These are phyloP conservation scores for Juglanconis oblonga DNA, from an alignment of 2,329 filamentous ascomycete species.

Conservation along the genomic window DNA sequence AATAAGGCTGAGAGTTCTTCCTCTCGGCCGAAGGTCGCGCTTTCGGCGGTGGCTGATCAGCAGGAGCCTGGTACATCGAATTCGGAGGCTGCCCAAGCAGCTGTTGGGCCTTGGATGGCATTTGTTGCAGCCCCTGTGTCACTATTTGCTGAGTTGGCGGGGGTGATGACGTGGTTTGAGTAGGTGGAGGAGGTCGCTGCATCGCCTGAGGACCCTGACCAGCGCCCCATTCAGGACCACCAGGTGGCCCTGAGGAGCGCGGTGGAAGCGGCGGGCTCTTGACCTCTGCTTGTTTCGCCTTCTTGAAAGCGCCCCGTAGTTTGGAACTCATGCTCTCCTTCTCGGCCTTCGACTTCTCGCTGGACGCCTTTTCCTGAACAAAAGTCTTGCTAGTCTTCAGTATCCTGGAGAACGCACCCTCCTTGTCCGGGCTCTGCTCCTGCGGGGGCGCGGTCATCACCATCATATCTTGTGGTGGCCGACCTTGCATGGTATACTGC, in stretches of 20 bases:
- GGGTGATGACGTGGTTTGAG: background rate
- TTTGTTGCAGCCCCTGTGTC: slow-evolving; percentile 14
- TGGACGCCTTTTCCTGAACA: slow-evolving; percentile 16
- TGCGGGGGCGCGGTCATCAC: slow-evolving; percentile 13
- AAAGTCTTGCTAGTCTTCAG: slow-evolving; percentile 20
- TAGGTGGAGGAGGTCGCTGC: slow-evolving; percentile 1
- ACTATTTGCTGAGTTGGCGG: background rate
- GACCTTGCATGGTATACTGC: slow-evolving; percentile 1
- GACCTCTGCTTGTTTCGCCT: slow-evolving; percentile 23
- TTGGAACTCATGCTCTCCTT: slow-evolving; percentile 25
- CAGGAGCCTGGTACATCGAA: slow-evolving; percentile 10
- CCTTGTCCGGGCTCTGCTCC: slow-evolving; percentile 16
- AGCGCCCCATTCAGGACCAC: slow-evolving; percentile 23
- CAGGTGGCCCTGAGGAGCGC: slow-evolving; percentile 18
- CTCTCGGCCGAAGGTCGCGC: slow-evolving; percentile 3
- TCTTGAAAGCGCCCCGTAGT: slow-evolving; percentile 24
- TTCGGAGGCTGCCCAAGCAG: slow-evolving; percentile 15
- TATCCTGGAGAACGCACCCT: slow-evolving; percentile 19
- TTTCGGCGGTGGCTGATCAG: slow-evolving; percentile 5
- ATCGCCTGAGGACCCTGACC: background rate
- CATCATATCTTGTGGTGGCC: slow-evolving; percentile 7
- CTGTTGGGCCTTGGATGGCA: slow-evolving; percentile 15
- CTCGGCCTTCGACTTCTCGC: slow-evolving; percentile 21
- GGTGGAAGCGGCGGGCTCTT: slow-evolving; percentile 10
- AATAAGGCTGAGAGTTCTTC: slow-evolving; percentile 10